Evolutionary conservation across 345 rosid genomes (phyloP).

Genomic region (Eucalyptus shirleyi): DNA sequence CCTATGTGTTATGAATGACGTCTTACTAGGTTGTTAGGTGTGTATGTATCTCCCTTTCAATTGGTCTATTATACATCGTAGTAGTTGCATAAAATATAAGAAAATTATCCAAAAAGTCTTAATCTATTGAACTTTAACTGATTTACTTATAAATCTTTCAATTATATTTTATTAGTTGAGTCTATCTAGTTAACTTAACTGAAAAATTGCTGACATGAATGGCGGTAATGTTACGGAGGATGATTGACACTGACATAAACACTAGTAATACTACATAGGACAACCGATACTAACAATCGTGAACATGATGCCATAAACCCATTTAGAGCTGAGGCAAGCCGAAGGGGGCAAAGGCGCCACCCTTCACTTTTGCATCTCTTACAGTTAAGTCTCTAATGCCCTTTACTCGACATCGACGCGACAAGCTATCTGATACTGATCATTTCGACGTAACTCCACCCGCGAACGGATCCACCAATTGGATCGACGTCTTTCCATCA

Average conservation of each 20-base stretch:
- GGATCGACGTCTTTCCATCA: neutral
- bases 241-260: fast-evolving
- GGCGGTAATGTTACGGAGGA: fast-evolving
- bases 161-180: neutral
- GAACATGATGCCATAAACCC: neutral
- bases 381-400: neutral
- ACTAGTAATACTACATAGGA: fast-evolving
- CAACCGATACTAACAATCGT: too few species aligned
- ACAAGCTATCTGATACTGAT: neutral
- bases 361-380: neutral
- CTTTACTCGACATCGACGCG: neutral
- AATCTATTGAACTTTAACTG: fast-evolving
- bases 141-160: too few species aligned
- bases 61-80: neutral
- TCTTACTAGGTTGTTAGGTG: neutral
- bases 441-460: neutral
- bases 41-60: neutral
- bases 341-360: neutral
- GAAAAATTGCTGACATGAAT: fast-evolving
- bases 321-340: neutral
- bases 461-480: neutral
- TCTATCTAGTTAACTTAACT: fast-evolving
- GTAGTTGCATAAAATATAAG: neutral
- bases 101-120: too few species aligned
- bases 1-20: fast-evolving